Evolutionary conservation across 2,329 filamentous ascomycete species (phyloP).

Genomic region (Mollisia scopiformis): DNA sequence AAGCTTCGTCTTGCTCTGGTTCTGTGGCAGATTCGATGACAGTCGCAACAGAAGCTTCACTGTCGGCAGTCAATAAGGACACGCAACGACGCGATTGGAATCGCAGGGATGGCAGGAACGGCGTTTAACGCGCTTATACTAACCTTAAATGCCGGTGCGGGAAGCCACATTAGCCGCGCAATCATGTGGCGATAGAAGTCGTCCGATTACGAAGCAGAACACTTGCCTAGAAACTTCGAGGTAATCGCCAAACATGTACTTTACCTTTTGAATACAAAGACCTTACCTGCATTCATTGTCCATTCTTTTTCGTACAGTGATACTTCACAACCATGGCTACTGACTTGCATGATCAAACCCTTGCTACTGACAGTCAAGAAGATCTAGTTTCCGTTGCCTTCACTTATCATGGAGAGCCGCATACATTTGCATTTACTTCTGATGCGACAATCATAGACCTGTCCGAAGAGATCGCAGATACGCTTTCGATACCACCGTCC

Average conservation of each 20-base stretch:
- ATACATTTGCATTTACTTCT: slow-evolving; percentile 47
- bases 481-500: slow-evolving; percentile 59
- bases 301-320: background rate
- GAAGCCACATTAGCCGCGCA: slow-evolving; percentile 41
- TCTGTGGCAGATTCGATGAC: slow-evolving; percentile 18
- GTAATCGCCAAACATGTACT: background rate
- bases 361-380: slow-evolving; percentile 29
- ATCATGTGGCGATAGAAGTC: background rate
- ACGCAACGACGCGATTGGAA: slow-evolving; percentile 33
- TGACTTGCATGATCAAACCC: slow-evolving; percentile 20
- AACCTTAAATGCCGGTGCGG: slow-evolving; percentile 8
- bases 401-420: slow-evolving; percentile 49
- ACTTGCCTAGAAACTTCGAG: slow-evolving; percentile 34
- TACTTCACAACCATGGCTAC: slow-evolving; percentile 17
- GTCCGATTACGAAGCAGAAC: slow-evolving; percentile 35
- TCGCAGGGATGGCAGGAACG: slow-evolving; percentile 6
- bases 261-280: slow-evolving; percentile 10
- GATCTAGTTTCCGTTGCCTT: slow-evolving; percentile 47
- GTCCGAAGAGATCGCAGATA: slow-evolving; percentile 56
- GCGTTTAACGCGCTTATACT: slow-evolving; percentile 14
- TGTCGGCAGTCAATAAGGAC: slow-evolving; percentile 23
- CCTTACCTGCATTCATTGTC: background rate
- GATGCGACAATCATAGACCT: slow-evolving; percentile 60
- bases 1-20: slow-evolving; percentile 15
- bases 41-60: background rate